Conservation (phyloP, 306 rosid species). For the Malus domestica region DNA sequence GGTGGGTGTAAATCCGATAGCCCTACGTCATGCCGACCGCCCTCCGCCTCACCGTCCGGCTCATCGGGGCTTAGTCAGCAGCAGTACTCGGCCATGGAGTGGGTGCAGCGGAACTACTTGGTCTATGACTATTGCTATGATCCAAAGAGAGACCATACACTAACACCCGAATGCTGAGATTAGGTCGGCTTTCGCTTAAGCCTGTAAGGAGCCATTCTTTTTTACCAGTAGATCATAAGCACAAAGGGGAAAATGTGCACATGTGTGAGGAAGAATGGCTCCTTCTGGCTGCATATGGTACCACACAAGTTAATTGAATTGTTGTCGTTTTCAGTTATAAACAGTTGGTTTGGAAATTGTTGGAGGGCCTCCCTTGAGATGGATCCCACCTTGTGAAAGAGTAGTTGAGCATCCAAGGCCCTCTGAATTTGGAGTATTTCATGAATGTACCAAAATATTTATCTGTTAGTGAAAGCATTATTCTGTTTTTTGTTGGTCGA, state of each 20-base stretch:
- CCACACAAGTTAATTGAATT: neutral
- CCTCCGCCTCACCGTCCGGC: conserved; percentile 31
- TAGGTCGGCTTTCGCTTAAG: neutral
- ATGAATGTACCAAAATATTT: neutral
- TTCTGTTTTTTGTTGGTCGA: neutral
- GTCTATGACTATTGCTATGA: conserved; percentile 75
- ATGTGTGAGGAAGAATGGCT: neutral
- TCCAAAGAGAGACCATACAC: conserved; percentile 64
- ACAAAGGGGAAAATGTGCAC: neutral
- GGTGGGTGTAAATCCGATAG: conserved; percentile 34
- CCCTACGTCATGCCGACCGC: conserved; percentile 40
- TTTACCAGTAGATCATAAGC: neutral
- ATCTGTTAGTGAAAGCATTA: neutral
- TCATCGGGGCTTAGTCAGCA: conserved; percentile 35
- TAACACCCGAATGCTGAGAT: conserved; percentile 62
- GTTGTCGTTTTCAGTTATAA: neutral
- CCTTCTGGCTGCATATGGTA: neutral
- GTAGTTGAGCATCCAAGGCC: neutral
- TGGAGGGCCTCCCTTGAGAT: conserved; percentile 41
- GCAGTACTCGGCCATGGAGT: conserved; percentile 53
- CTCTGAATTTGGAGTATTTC: neutral
- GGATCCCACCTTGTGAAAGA: conserved; percentile 21
- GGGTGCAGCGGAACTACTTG: conserved; percentile 66
- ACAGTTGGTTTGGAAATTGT: neutral
- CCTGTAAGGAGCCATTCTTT: neutral